phyloP scores from a whole-genome alignment of 495 filamentous ascomycete genomes.

The Annulohypoxylon nitens region DNA sequence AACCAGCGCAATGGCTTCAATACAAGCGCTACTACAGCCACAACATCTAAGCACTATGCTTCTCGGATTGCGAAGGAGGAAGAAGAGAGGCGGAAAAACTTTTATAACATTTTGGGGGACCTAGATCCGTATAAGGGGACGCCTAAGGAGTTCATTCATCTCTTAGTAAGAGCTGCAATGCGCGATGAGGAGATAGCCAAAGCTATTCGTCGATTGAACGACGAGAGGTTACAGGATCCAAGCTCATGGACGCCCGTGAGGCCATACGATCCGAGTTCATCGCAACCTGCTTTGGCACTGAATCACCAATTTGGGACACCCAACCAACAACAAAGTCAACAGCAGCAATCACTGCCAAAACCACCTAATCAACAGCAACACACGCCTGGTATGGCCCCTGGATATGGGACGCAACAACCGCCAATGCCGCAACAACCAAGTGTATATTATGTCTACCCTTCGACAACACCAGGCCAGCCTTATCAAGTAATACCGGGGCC shows the following conservation, averaged over 20 bases:
- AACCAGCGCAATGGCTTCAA: conserved; percentile 3
- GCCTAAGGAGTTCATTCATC: conserved; percentile 12
- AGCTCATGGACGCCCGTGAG: conserved; percentile 1
- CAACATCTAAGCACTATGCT: conserved; percentile 2
- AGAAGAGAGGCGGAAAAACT: background rate
- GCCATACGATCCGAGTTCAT: background rate
- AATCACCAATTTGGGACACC: background rate
- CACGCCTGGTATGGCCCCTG: background rate
- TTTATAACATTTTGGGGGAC: background rate
- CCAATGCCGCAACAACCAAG: background rate
- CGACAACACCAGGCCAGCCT: background rate
- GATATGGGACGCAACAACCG: background rate
- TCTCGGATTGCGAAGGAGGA: background rate
- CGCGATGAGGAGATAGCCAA: conserved; percentile 11
- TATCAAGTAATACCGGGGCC: conserved; percentile 1
- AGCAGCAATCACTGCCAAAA: background rate
- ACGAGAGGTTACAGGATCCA: background rate
- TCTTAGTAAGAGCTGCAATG: conserved; percentile 3
- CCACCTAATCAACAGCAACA: background rate
- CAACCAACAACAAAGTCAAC: background rate
- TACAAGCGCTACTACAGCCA: background rate
- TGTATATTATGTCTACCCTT: conserved; percentile 8
- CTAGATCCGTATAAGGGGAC: conserved; percentile 7
- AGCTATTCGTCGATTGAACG: background rate
- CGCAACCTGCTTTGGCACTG: background rate